These are phyloP conservation scores for Chionographis japonica DNA, from an alignment of 106 monocot genomes.

Conservation along the genomic window DNA sequence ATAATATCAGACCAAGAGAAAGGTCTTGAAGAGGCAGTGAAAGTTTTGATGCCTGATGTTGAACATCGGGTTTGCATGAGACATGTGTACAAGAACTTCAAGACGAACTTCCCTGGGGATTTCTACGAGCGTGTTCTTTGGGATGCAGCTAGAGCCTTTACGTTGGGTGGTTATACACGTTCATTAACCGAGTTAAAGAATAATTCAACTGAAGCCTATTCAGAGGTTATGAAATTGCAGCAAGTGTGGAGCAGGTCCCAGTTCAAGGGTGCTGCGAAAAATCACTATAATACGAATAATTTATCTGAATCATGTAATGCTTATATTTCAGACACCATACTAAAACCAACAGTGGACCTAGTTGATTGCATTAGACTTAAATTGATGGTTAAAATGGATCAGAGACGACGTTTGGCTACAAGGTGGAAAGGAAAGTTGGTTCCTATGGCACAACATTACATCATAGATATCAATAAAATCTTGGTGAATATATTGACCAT, in stretches of 20 bases:
- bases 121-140: neutral
- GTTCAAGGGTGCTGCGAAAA: neutral
- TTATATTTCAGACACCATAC: neutral
- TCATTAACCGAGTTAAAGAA: neutral
- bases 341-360: neutral
- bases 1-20: too few relatives aligned
- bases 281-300: neutral
- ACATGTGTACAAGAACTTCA: too few relatives aligned
- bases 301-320: slow-evolving; percentile 6
- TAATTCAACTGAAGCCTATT: too few relatives aligned
- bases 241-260: neutral
- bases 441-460: too few relatives aligned
- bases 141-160: neutral
- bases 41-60: neutral
- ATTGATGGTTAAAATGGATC: neutral
- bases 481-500: too few relatives aligned
- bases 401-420: neutral
- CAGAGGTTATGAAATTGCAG: neutral
- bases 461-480: too few relatives aligned
- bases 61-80: slow-evolving; percentile 3
- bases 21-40: too few relatives aligned
- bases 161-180: neutral
- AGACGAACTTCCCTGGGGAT: neutral
- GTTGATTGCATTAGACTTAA: neutral
- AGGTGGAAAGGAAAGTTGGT: too few relatives aligned